Percentiles rank a stretch among this genome's conserved stretches.
phyloP scores from a whole-genome alignment of 495 filamentous ascomycete species.

The Gamarada debralockiae region DNA sequence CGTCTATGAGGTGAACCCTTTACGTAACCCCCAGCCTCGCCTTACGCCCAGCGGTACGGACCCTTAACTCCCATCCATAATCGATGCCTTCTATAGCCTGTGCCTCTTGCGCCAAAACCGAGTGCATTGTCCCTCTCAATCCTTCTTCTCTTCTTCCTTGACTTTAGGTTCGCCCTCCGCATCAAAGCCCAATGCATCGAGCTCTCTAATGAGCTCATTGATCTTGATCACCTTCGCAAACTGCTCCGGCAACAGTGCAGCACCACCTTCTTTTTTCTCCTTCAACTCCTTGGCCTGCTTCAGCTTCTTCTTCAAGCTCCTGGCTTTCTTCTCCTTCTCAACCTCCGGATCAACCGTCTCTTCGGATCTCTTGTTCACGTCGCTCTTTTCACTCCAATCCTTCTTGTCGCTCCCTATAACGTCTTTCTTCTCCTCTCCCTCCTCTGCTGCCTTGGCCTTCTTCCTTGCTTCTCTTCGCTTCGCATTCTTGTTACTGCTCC shows the following conservation, averaged over 20 bases:
- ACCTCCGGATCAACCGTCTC: conserved; percentile 58
- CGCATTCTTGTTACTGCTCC: conserved; percentile 82
- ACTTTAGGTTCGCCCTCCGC: conserved; percentile 40
- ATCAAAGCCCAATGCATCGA: conserved; percentile 85
- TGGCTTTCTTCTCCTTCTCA: conserved; percentile 88
- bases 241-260: conserved; percentile 83
- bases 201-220: conserved; percentile 83
- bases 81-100: too few species aligned
- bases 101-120: neutral
- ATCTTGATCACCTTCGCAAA: conserved; percentile 97
- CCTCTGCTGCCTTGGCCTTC: conserved; percentile 64
- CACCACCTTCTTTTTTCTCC: conserved; percentile 86
- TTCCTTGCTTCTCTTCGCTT: conserved; percentile 87
- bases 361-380: conserved; percentile 23
- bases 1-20: too few species aligned
- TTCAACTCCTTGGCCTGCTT: conserved; percentile 87
- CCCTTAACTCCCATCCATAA: too few species aligned
- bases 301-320: conserved; percentile 93
- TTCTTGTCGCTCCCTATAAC: conserved; percentile 30
- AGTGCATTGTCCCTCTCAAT: neutral
- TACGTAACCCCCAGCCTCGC: too few species aligned
- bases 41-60: too few species aligned
- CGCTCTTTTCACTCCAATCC: conserved; percentile 24
- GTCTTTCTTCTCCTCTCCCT: conserved; percentile 23
- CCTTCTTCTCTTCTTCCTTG: conserved; percentile 7